phyloP scores from a whole-genome alignment of 495 filamentous ascomycete genomes.

The Trichoderma orchidacearum region DNA sequence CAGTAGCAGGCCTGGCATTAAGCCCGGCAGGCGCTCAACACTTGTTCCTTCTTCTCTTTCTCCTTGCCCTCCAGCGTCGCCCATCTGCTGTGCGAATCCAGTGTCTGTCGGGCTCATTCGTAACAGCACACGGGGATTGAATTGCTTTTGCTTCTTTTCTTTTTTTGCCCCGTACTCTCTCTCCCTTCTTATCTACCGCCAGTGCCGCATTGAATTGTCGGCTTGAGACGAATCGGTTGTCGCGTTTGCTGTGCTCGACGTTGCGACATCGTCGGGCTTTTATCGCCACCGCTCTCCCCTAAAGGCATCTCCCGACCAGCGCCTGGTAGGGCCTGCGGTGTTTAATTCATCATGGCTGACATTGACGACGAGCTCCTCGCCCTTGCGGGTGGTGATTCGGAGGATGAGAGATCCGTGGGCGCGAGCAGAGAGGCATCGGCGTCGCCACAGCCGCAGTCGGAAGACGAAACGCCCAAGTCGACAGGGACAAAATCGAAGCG shows the following conservation, averaged over 20 bases:
- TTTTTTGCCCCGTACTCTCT: no score
- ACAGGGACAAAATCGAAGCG: conserved; percentile 33
- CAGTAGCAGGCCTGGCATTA: background rate
- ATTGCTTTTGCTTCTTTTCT: background rate
- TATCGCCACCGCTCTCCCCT: background rate
- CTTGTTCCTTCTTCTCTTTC: background rate
- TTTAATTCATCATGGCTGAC: conserved; percentile 45
- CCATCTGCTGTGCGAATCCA: background rate
- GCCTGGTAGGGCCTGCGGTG: background rate
- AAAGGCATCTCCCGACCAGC: background rate
- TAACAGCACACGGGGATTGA: background rate
- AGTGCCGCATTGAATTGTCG: background rate
- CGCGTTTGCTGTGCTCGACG: background rate
- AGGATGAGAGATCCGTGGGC: conserved; percentile 31
- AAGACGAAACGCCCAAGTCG: conserved; percentile 28
- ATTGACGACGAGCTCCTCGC: conserved; percentile 82
- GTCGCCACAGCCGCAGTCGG: conserved; percentile 16
- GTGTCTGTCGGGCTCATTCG: background rate
- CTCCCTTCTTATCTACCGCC: background rate
- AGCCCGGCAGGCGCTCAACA: background rate
- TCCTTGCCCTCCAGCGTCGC: background rate
- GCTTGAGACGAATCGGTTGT: background rate
- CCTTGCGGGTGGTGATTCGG: conserved; percentile 56
- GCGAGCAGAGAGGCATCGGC: conserved; percentile 20
- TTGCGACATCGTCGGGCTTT: background rate